phyloP scores from a whole-genome alignment of 768 basidiomycete species.

The Phylloporus arenicola region DNA sequence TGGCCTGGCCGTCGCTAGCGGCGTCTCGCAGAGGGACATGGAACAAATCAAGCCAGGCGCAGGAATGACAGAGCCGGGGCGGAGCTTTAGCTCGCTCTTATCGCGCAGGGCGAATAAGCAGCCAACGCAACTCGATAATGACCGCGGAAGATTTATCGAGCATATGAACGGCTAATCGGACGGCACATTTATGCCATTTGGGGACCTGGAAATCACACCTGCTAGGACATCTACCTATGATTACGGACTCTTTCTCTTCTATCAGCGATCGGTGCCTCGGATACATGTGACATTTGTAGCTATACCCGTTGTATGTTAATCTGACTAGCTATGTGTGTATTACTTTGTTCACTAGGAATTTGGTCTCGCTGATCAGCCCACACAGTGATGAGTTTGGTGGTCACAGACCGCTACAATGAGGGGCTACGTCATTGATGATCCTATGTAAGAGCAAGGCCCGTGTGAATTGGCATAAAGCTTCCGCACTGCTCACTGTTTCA shows the following conservation, averaged over 20 bases:
- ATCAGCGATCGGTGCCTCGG: not conserved
- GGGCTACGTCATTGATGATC: no score
- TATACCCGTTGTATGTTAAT: not conserved
- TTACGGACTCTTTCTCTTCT: not conserved
- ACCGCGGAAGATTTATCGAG: slow-evolving; percentile 38
- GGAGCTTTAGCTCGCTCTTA: slow-evolving; percentile 16
- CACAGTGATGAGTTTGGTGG: no score
- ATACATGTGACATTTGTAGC: slow-evolving; percentile 1
- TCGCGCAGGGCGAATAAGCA: slow-evolving; percentile 21
- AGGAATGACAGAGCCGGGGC: slow-evolving; percentile 37
- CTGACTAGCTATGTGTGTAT: not conserved
- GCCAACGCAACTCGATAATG: slow-evolving; percentile 10
- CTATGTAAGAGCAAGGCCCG: no score
- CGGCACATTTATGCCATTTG: not conserved
- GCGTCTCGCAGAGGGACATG: slow-evolving; percentile 30
- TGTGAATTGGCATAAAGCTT: no score
- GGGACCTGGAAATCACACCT: not conserved
- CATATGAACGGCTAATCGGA: slow-evolving; percentile 21
- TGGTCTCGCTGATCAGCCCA: no score
- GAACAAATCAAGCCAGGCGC: slow-evolving; percentile 52
- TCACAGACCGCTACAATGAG: no score
- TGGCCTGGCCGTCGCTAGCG: slow-evolving; percentile 5
- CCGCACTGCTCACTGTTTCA: not conserved
- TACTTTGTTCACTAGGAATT: not conserved
- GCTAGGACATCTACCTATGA: not conserved